Conservation (phyloP, 352 stramenopile genomes). For the Pythium aquatile region DNA sequence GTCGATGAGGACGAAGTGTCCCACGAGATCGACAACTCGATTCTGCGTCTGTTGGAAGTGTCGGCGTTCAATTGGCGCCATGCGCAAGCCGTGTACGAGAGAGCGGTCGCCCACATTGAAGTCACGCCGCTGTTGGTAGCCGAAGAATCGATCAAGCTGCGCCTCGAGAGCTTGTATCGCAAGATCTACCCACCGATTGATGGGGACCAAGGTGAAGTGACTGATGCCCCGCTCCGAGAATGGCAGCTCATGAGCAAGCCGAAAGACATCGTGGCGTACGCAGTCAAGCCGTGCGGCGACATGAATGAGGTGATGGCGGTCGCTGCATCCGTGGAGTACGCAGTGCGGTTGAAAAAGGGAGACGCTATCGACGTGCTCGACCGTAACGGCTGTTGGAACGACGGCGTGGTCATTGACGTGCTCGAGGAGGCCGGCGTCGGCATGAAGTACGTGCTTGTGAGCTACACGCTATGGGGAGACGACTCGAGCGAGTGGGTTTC, state of each 20-base stretch:
- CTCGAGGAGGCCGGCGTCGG: slow-evolving; percentile 37
- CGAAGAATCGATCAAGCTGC: slow-evolving; percentile 36
- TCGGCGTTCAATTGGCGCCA: slow-evolving; percentile 72
- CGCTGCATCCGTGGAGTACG: slow-evolving; percentile 68
- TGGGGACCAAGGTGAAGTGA: slow-evolving; percentile 17
- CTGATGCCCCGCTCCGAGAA: slow-evolving; percentile 21
- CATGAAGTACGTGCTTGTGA: slow-evolving; percentile 67
- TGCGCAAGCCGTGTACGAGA: slow-evolving; percentile 60
- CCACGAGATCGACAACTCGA: slow-evolving; percentile 42
- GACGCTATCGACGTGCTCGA: slow-evolving; percentile 82
- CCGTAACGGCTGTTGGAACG: slow-evolving; percentile 75
- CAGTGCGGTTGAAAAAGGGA: slow-evolving; percentile 45
- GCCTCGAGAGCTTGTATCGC: slow-evolving; percentile 61
- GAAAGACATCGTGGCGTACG: slow-evolving; percentile 56
- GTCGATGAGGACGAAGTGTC: slow-evolving; percentile 83
- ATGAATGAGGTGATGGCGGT: slow-evolving; percentile 32
- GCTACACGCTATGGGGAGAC: slow-evolving; percentile 56
- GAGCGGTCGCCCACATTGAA: slow-evolving; percentile 49
- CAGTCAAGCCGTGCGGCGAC: slow-evolving; percentile 27
- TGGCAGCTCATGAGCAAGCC: slow-evolving; percentile 39
- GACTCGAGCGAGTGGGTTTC: slow-evolving; percentile 70
- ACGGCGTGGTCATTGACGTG: slow-evolving; percentile 69
- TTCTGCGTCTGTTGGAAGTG: slow-evolving; percentile 53
- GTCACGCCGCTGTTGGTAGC: slow-evolving; percentile 48
- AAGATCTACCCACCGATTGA: slow-evolving; percentile 40